A percentile compares a stretch with the other conserved stretches of the same genome.
phyloP scores from a whole-genome alignment of 768 basidiomycete species.

The Kwoniella botswanensis region DNA sequence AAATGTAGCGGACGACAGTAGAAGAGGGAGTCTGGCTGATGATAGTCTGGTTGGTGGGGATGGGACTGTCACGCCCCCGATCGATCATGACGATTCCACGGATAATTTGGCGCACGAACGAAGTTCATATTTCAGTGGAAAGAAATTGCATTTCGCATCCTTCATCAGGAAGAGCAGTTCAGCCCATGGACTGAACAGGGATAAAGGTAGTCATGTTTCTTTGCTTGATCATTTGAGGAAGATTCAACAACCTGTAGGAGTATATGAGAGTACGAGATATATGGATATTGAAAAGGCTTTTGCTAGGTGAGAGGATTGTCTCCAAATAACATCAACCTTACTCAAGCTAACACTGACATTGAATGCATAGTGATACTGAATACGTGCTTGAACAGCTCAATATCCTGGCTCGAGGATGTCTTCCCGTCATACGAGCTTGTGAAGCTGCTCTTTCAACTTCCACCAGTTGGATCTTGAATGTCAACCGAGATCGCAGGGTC shows the following conservation, averaged over 20 bases:
- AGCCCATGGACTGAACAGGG: constrained; percentile 20
- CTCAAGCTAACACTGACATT: not conserved
- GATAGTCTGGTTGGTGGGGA: not conserved
- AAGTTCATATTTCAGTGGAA: constrained; percentile 17
- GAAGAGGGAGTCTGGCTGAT: constrained; percentile 14
- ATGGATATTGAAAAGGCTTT: constrained; percentile 52
- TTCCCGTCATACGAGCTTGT: constrained; percentile 40
- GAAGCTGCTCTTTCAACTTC: constrained; percentile 28
- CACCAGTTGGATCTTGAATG: constrained; percentile 34
- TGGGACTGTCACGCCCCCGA: constrained; percentile 21
- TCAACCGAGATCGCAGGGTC: constrained; percentile 36
- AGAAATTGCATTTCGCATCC: constrained; percentile 27
- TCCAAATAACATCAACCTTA: constrained; percentile 3
- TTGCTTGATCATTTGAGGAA: constrained; percentile 50
- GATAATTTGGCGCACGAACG: constrained; percentile 20
- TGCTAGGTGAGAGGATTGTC: constrained; percentile 21
- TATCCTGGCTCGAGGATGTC: constrained; percentile 36
- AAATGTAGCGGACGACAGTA: constrained; percentile 11
- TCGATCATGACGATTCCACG: constrained; percentile 21
- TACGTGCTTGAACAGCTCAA: constrained; percentile 48
- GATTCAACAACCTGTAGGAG: constrained; percentile 51
- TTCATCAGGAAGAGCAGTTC: constrained; percentile 28
- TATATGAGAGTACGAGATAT: constrained; percentile 54
- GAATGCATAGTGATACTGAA: constrained; percentile 39
- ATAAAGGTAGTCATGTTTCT: constrained; percentile 42